Percentiles rank a stretch among this genome's conserved stretches.
These are phyloP conservation scores for Phaeodactylum tricornutum DNA, from an alignment of 108 stramenopile genomes.

Conservation along the genomic window DNA sequence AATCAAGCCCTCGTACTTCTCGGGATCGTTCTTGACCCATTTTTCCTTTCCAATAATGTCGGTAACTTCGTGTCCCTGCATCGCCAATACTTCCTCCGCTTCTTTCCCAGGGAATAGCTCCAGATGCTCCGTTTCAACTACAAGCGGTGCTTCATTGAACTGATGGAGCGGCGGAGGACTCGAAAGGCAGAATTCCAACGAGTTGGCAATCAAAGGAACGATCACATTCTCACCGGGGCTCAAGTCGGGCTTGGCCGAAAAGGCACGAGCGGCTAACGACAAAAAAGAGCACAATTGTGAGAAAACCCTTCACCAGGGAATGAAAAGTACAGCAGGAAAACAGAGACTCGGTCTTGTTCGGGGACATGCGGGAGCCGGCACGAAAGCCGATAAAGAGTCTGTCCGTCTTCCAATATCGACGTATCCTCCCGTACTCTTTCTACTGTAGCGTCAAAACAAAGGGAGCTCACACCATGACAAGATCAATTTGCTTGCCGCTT, in stretches of 20 bases:
- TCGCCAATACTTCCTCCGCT: slow-evolving; percentile 69
- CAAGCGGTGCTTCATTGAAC: slow-evolving; percentile 96
- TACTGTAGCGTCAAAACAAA: too few species aligned
- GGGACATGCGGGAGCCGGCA: too few species aligned
- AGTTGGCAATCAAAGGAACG: slow-evolving; percentile 84
- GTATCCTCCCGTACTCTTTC: too few species aligned
- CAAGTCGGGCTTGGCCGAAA: slow-evolving; percentile 28
- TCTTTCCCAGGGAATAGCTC: slow-evolving; percentile 72
- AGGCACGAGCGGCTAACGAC: slow-evolving; percentile 23
- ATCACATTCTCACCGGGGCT: slow-evolving; percentile 74
- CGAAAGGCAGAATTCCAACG: slow-evolving; percentile 92
- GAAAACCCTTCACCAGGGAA: too few species aligned
- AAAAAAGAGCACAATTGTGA: slow-evolving; percentile 1
- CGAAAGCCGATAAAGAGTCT: too few species aligned
- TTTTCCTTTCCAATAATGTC: slow-evolving; percentile 82
- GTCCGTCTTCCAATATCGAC: too few species aligned
- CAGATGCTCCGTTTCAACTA: slow-evolving; percentile 87
- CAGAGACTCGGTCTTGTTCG: too few species aligned
- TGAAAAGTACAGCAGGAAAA: too few species aligned
- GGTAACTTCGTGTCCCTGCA: slow-evolving; percentile 72
- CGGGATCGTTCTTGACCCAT: slow-evolving; percentile 78
- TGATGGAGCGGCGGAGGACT: slow-evolving; percentile 95
- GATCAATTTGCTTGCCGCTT: too few species aligned
- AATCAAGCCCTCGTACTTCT: slow-evolving; percentile 78
- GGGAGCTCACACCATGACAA: too few species aligned